phyloP scores from a whole-genome alignment of 352 stramenopile species.

The Pythium guiyangense region DNA sequence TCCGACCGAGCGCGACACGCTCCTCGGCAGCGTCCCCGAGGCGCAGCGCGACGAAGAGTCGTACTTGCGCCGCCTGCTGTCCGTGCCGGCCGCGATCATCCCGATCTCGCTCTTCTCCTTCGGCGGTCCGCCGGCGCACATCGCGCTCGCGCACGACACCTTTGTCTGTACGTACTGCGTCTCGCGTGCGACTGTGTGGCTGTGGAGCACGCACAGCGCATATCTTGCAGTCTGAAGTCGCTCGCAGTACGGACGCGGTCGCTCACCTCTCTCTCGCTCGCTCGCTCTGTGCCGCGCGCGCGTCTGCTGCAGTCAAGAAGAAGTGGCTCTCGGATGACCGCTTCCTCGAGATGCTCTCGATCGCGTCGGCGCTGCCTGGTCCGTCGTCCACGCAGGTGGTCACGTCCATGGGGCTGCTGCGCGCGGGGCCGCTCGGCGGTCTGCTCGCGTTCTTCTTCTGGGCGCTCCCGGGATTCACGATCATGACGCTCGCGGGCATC shows the following conservation, averaged over 20 bases:
- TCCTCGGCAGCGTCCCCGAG: conserved; percentile 14
- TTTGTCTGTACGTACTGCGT: conserved; percentile 79
- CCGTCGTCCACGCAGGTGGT: too few species aligned
- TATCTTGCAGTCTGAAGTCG: too few species aligned
- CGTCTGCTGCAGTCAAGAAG: conserved; percentile 46
- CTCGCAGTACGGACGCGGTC: too few species aligned
- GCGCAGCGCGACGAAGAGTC: conserved; percentile 25
- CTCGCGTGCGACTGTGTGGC: not conserved
- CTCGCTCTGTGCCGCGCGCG: conserved; percentile 28
- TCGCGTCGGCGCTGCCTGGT: too few species aligned
- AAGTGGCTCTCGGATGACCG: too few species aligned
- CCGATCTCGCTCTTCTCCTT: conserved; percentile 60
- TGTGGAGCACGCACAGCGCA: not conserved
- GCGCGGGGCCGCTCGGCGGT: too few species aligned
- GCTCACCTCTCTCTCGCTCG: conserved; percentile 9
- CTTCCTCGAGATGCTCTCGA: too few species aligned
- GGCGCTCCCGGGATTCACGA: too few species aligned
- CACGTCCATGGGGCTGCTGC: too few species aligned
- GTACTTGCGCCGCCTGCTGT: conserved; percentile 41
- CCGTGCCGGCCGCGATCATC: conserved; percentile 46
- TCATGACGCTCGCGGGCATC: conserved; percentile 74
- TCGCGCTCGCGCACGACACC: conserved; percentile 65
- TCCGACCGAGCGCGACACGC: conserved; percentile 15
- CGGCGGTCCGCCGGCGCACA: conserved; percentile 57
- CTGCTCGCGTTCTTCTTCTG: too few species aligned